phyloP scores from a whole-genome alignment of 208 protist genomes.

The Borovskyia barvae region DNA sequence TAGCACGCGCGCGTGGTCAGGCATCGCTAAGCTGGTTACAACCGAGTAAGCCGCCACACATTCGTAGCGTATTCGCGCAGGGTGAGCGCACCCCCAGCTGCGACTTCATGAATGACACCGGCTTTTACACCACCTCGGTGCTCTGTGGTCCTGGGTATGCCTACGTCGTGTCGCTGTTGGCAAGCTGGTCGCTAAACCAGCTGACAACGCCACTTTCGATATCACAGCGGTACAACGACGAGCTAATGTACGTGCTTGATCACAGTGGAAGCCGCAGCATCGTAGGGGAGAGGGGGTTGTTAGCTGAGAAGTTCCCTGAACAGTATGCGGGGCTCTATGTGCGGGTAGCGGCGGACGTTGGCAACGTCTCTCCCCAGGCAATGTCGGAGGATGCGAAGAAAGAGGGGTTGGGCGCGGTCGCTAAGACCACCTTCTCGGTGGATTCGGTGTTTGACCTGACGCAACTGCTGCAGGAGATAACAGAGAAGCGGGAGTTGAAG shows the following conservation, averaged over 20 bases:
- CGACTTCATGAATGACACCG: slow-evolving; percentile 63
- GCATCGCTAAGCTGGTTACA: slow-evolving; percentile 68
- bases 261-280: slow-evolving; percentile 65
- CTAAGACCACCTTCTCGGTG: slow-evolving; percentile 38
- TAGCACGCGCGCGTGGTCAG: slow-evolving; percentile 30
- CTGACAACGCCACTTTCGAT: slow-evolving; percentile 76
- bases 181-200: slow-evolving; percentile 73
- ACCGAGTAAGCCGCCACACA: slow-evolving; percentile 34
- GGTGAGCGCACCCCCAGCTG: slow-evolving; percentile 60
- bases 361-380: slow-evolving; percentile 3
- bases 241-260: slow-evolving; percentile 82
- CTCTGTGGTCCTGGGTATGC: slow-evolving; percentile 63
- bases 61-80: slow-evolving; percentile 71
- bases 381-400: neutral
- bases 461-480: slow-evolving; percentile 1
- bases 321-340: slow-evolving; percentile 47
- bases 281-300: slow-evolving; percentile 44
- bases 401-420: neutral
- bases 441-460: slow-evolving; percentile 42
- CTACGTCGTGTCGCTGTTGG: slow-evolving; percentile 76
- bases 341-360: slow-evolving; percentile 18
- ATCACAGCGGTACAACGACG: slow-evolving; percentile 60
- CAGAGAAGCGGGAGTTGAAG: neutral
- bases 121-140: slow-evolving; percentile 59
- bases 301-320: slow-evolving; percentile 61